Evolutionary conservation across 768 basidiomycete genomes (phyloP).

Genomic region (Phylloporus sp.): DNA sequence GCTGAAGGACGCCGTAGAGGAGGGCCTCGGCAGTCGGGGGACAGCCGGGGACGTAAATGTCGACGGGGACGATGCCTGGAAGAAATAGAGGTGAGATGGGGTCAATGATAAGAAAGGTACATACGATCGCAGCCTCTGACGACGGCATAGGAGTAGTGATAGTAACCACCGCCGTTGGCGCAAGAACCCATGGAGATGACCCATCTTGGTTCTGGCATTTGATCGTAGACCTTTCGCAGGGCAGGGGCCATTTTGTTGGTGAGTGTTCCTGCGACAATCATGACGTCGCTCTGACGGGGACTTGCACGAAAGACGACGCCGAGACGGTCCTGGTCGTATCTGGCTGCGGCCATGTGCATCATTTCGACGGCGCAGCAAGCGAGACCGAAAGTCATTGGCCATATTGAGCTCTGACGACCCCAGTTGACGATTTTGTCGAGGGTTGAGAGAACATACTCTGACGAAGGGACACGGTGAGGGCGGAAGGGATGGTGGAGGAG

Average conservation of each 20-base stretch:
- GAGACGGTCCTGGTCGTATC: slow-evolving; percentile 96
- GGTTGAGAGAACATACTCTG: slow-evolving; percentile 95
- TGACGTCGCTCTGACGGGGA: slow-evolving; percentile 94
- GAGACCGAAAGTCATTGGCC: slow-evolving; percentile 99
- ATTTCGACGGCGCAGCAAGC: slow-evolving; percentile 99
- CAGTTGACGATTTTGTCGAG: slow-evolving; percentile 96
- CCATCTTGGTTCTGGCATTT: slow-evolving; percentile 99
- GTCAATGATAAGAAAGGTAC: slow-evolving; percentile 27
- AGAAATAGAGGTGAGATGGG: slow-evolving; percentile 7
- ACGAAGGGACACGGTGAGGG: background rate
- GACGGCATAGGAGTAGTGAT: slow-evolving; percentile 98
- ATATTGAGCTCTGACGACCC: slow-evolving; percentile 97
- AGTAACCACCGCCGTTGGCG: slow-evolving; percentile 96
- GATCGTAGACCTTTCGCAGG: slow-evolving; percentile 91
- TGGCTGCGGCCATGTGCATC: slow-evolving; percentile 99
- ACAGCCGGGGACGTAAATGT: slow-evolving; percentile 97
- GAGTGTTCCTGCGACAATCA: slow-evolving; percentile 98
- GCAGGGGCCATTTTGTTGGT: slow-evolving; percentile 99
- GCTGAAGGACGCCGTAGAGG: slow-evolving; percentile 92
- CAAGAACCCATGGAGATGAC: slow-evolving; percentile 99
- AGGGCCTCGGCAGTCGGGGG: slow-evolving; percentile 95
- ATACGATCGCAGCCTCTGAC: slow-evolving; percentile 95
- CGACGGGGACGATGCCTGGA: slow-evolving; percentile 91
- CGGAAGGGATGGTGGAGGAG: background rate
- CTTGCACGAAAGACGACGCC: slow-evolving; percentile 99